Percentiles rank a stretch among this genome's conserved stretches.
phyloP scores from a whole-genome alignment of 2,329 filamentous ascomycete species.

The Pseudogymnoascus pannorum region DNA sequence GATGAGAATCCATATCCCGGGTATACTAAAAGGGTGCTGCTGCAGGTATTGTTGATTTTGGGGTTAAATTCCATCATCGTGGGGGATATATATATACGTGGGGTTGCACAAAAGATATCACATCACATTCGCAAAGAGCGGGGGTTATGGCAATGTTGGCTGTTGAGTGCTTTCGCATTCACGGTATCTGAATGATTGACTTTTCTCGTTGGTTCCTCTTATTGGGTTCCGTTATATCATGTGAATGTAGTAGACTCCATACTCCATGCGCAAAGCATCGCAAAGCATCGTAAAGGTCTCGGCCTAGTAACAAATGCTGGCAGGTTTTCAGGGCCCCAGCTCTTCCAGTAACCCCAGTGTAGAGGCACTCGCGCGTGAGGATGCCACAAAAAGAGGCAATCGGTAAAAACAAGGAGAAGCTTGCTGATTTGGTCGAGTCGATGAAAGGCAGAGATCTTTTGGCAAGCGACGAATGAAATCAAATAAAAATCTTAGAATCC shows the following conservation, averaged over 20 bases:
- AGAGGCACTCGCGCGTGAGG: background rate
- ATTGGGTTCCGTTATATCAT: background rate
- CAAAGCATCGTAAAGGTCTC: background rate
- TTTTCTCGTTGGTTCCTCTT: background rate
- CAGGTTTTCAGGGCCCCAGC: background rate
- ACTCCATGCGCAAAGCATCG: background rate
- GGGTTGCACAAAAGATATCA: constrained; percentile 2
- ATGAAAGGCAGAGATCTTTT: background rate
- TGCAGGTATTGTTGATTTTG: background rate
- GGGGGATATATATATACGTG: constrained; percentile 9
- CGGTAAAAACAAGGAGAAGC: background rate
- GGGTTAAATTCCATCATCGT: constrained; percentile 4
- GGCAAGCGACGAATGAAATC: background rate
- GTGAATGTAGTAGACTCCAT: background rate
- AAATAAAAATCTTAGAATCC: background rate
- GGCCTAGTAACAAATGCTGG: background rate
- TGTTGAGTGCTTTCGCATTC: background rate
- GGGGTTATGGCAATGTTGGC: background rate
- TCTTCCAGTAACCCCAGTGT: background rate
- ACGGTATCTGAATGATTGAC: background rate
- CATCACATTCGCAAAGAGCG: background rate
- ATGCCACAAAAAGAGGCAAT: background rate
- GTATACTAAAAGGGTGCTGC: background rate
- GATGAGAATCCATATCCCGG: background rate
- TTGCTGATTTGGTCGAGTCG: background rate